phyloP scores from a whole-genome alignment of 2,329 filamentous ascomycete genomes.

The Paramyrothecium roridum region DNA sequence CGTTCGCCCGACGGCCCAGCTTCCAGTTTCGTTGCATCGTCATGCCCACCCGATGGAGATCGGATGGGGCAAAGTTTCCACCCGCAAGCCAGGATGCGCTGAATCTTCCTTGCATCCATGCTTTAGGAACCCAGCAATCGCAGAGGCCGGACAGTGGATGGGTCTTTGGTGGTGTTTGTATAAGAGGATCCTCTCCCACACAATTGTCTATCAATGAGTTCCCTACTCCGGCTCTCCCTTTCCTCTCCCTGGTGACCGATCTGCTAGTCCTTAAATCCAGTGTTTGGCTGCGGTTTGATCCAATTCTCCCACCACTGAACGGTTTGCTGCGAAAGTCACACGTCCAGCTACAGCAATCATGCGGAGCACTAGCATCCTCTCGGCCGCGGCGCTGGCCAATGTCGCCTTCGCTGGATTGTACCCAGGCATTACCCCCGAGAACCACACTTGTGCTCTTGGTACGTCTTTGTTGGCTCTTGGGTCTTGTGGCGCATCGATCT shows the following conservation, averaged over 20 bases:
- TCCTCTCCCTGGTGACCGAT: background rate
- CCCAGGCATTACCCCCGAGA: slow-evolving; percentile 42
- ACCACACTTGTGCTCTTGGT: slow-evolving; percentile 56
- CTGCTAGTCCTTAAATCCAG: background rate
- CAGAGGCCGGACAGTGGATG: too few relatives aligned
- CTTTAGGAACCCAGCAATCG: too few relatives aligned
- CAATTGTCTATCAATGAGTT: background rate
- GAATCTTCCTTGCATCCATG: too few relatives aligned
- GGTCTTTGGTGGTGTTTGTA: background rate
- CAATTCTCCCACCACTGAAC: background rate
- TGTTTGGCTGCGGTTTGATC: background rate
- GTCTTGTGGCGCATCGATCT: background rate
- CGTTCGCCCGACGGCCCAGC: background rate
- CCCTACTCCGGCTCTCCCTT: background rate
- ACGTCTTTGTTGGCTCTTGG: slow-evolving; percentile 3
- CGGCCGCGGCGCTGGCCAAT: slow-evolving; percentile 22
- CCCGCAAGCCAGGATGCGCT: too few relatives aligned
- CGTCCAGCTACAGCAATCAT: slow-evolving; percentile 11
- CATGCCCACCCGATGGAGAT: background rate
- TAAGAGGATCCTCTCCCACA: background rate
- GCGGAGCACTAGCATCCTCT: slow-evolving; percentile 16
- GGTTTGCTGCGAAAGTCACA: background rate
- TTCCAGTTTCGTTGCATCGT: background rate
- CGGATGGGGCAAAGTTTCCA: too few relatives aligned
- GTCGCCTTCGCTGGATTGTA: slow-evolving; percentile 34